Base-by-base conservation (phyloP, 2,329 filamentous ascomycete species). In the Hypoxylon sp. region DNA sequence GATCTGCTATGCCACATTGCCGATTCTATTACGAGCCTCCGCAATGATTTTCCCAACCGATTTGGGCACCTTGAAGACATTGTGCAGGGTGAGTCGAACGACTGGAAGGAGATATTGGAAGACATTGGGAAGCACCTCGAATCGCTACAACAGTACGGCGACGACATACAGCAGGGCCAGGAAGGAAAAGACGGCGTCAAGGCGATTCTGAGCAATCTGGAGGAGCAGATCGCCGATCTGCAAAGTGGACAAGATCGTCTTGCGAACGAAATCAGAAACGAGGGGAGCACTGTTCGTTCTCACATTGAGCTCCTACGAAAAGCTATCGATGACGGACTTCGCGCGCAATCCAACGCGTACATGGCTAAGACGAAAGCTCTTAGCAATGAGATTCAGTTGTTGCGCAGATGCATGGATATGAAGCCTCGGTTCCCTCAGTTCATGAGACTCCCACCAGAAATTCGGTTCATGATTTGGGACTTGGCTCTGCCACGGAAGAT, bases 381-480 rank as follows among this genome's bases (percentile, higher is more conserved):
- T 3, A 48, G n/a, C 14, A 28, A 28, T 4, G 60, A 63, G 28
- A 32, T 58, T 38, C 52, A 23, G 17, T 30, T 21, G n/a, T 57
- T 63, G 21, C 36, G 38, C 6, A 19, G 41, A 23, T 34, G 23
- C 14, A 43, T 43, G 5, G 23, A 50, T 10, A 11, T 19, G 25
- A 25, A 2, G 4, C 41, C 51, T 38, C 51, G 21, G n/a, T 73
- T 70, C 14, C 28, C 11, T 23, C 36, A 30, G 21, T 73, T 74
- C 58, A 59, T 11, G 32, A 32, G 10, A 6, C 52, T 74, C 1
- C 67, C 70, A 30, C 34, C 51, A 2, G 69, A 74, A 58, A 52
- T 74, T n/a, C 62, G 72, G 17, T 23, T 51, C 7, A 55, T 72
- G 19, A 69, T 74, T 34, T 68, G 61, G 65, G 61, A 62, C 10